A percentile compares a stretch with the other conserved stretches of the same genome.
Evolutionary conservation across 768 basidiomycete genomes (phyloP).

Genomic region (Leccinellum rugosiceps): DNA sequence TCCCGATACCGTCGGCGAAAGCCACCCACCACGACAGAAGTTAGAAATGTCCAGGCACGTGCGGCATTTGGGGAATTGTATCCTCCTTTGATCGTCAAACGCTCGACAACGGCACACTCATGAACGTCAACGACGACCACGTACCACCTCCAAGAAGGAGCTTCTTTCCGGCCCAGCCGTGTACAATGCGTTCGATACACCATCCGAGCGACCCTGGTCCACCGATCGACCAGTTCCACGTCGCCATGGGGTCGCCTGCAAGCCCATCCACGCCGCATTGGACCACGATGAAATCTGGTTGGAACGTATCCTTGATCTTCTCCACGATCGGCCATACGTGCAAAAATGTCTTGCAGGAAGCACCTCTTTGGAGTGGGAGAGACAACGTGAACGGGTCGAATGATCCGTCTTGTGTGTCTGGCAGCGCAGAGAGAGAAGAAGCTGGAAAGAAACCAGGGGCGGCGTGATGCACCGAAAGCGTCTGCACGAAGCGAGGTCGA

Average conservation of each 20-base stretch:
- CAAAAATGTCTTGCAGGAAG: constrained; percentile 58
- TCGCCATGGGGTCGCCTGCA: constrained; percentile 75
- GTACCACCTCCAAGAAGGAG: constrained; percentile 76
- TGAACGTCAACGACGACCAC: constrained; percentile 9
- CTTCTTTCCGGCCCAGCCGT: constrained; percentile 57
- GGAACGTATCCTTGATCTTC: constrained; percentile 53
- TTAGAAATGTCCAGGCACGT: constrained; percentile 82
- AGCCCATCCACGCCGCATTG: constrained; percentile 90
- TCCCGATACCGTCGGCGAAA: background rate
- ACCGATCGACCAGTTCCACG: constrained; percentile 69
- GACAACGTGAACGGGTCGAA: constrained; percentile 71
- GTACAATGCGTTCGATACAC: constrained; percentile 53
- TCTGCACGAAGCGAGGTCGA: constrained; percentile 35
- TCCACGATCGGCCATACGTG: constrained; percentile 67
- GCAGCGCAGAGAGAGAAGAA: constrained; percentile 48
- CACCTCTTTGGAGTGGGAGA: constrained; percentile 72
- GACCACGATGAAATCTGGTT: constrained; percentile 75
- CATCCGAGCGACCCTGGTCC: constrained; percentile 63
- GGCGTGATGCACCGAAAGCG: constrained; percentile 81
- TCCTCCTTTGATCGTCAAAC: constrained; percentile 53
- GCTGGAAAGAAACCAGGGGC: constrained; percentile 82
- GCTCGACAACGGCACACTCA: background rate
- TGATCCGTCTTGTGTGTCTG: constrained; percentile 32
- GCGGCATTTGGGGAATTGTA: constrained; percentile 84
- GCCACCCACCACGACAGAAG: constrained; percentile 63